These are phyloP conservation scores for Claviceps sp. DNA, from an alignment of 2,329 filamentous ascomycete genomes.

Conservation along the genomic window DNA sequence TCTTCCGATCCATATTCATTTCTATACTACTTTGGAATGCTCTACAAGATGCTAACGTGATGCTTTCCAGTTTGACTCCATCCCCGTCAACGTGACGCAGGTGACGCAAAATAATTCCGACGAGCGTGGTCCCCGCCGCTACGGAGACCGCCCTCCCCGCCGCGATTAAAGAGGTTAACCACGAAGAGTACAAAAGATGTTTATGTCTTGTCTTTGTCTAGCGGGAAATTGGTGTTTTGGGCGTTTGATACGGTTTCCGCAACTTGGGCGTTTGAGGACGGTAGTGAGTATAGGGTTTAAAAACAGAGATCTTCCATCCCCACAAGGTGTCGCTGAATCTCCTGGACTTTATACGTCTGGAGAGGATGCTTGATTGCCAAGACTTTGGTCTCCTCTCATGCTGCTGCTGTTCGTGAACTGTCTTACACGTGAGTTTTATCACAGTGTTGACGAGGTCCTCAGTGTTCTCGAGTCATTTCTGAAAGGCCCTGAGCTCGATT, in stretches of 20 bases:
- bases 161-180: constrained; percentile 14
- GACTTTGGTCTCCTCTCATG: constrained; percentile 3
- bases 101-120: constrained; percentile 78
- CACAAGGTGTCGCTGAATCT: constrained; percentile 87
- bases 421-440: background rate
- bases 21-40: no score
- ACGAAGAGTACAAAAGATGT: background rate
- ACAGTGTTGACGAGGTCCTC: background rate
- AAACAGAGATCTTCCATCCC: constrained; percentile 42
- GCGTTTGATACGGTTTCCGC: constrained; percentile 30
- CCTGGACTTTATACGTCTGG: constrained; percentile 27
- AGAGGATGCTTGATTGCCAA: constrained; percentile 92
- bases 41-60: constrained; percentile 15
- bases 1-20: background rate
- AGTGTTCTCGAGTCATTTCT: background rate
- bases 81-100: constrained; percentile 89
- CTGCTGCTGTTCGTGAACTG: background rate
- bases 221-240: constrained; percentile 25
- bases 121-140: constrained; percentile 68
- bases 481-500: constrained; percentile 18
- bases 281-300: constrained; percentile 45
- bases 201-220: constrained; percentile 1
- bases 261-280: constrained; percentile 44
- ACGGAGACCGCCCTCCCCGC: constrained; percentile 45
- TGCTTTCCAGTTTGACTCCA: constrained; percentile 69